Evolutionary conservation across 768 basidiomycete species (phyloP).

Genomic region (Boletus huronensis): DNA sequence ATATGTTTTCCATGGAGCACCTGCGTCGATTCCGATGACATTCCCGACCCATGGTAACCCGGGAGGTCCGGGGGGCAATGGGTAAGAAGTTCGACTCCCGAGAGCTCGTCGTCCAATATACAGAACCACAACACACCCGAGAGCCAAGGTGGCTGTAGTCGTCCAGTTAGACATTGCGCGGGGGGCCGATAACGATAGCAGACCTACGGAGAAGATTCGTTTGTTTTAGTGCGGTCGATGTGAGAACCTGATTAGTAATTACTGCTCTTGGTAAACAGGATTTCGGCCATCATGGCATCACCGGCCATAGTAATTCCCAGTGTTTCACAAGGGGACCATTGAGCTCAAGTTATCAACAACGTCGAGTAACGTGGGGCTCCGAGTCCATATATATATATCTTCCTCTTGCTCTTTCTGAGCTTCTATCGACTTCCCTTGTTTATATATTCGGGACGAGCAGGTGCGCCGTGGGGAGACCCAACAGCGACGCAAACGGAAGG

Average conservation of each 20-base stretch:
- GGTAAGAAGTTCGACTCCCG: not conserved
- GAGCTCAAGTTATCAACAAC: too few relatives aligned
- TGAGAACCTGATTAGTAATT: not conserved
- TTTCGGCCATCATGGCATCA: not conserved
- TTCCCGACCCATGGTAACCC: slow-evolving; percentile 11
- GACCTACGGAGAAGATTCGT: not conserved
- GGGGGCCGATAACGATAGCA: not conserved
- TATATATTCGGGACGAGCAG: too few relatives aligned
- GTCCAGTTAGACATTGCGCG: slow-evolving; percentile 4
- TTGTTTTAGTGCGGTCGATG: not conserved
- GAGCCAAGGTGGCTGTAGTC: not conserved
- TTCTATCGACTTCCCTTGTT: not conserved
- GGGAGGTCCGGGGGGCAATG: slow-evolving; percentile 10
- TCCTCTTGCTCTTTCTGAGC: not conserved
- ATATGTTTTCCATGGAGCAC: slow-evolving; percentile 8
- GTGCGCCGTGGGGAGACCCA: too few relatives aligned
- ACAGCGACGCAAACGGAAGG: too few relatives aligned
- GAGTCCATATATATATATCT: too few relatives aligned
- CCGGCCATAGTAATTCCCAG: too few relatives aligned
- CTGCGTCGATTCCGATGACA: not conserved
- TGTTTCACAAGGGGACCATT: too few relatives aligned
- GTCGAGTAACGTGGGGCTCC: not conserved
- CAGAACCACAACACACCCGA: not conserved
- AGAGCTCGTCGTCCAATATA: not conserved
- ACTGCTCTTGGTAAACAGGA: not conserved